Base-by-base conservation (phyloP, 2,329 filamentous ascomycete species). In the Coleophoma eucalyptorum region DNA sequence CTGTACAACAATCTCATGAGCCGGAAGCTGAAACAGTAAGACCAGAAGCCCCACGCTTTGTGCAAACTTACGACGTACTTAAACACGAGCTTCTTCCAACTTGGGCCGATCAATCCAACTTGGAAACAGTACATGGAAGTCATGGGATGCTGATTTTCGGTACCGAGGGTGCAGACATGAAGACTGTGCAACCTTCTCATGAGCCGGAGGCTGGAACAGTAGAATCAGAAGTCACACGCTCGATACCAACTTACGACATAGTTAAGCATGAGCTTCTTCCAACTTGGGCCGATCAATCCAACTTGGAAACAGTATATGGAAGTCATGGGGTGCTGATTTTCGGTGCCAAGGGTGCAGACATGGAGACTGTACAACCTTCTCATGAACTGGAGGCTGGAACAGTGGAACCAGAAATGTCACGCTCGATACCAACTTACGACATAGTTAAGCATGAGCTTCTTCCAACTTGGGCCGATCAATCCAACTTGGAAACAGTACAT, bases 401-500 rank as follows among this genome's bases (percentile, higher is more conserved):
- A 12, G 18, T 5, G 19, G 8, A 20, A 42, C n/a, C 19, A 42
- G 40, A 42, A 21, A 18, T 42, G 5, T 20, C 40, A 16, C 18
- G 8, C 21, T 42, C 21, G 12, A 15, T 42, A 2, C 10, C 26
- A 6, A 8, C 6, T n/a, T 44, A 44, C 16, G 20, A 44, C 8
- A n/a, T 21, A 5, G n/a, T 26, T n/a, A 20, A 26, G 26, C 49
- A 51, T 32, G 19, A 44, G 20, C 42, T n/a, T 44, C 31, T 33
- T n/a, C 49, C 43, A n/a, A 50, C 49, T 8, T 50, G 49, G 49
- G 34, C 19, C 4, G 43, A 50, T 13, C 49, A 50, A 26, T 37
- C 49, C 4, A 42, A 31, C 8, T 43, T 50, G 13, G 13, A 35
- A 37, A 33, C 46, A 5, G 43, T 46, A 3, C 12, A 26, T 20